These are phyloP conservation scores for Fusarium haematococcum DNA, from an alignment of 2,329 filamentous ascomycete species.

Conservation along the genomic window DNA sequence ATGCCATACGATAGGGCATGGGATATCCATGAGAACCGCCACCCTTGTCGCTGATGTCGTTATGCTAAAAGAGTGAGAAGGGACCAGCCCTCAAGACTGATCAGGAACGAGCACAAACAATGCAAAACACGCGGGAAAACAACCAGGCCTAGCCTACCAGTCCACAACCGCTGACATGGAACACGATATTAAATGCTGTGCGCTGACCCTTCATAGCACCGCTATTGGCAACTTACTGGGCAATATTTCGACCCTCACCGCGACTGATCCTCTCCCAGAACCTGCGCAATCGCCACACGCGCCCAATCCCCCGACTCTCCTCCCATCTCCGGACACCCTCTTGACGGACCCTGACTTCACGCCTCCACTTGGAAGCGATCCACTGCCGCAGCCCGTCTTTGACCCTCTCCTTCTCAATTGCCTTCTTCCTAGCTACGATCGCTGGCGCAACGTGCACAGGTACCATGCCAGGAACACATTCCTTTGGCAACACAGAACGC, in stretches of 20 bases:
- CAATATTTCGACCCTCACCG: constrained; percentile 47
- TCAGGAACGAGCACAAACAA: not conserved
- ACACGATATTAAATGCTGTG: not conserved
- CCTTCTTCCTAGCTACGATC: constrained; percentile 71
- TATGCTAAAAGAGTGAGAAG: constrained; percentile 14
- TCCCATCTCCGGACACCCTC: constrained; percentile 61
- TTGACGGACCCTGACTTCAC: constrained; percentile 63
- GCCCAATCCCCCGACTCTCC: constrained; percentile 64
- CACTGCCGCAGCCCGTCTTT: constrained; percentile 75
- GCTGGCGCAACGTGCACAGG: constrained; percentile 65
- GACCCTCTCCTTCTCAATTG: constrained; percentile 74
- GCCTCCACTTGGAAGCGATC: constrained; percentile 70
- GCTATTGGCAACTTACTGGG: constrained; percentile 34
- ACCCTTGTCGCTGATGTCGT: not conserved
- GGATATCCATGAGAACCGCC: constrained; percentile 5
- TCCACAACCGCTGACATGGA: not conserved
- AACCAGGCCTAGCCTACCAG: not conserved
- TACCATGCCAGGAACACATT: constrained; percentile 66
- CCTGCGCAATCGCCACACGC: constrained; percentile 70
- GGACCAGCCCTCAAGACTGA: constrained; percentile 4
- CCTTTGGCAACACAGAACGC: constrained; percentile 72
- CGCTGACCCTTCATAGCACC: not conserved
- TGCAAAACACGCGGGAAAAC: not conserved
- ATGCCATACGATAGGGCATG: constrained; percentile 4
- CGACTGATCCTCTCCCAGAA: constrained; percentile 74